Percentiles rank a stretch among this genome's conserved stretches.
These are phyloP conservation scores for Rhizophagus prolifer DNA, from an alignment of 192 early-diverging fungal species.

Conservation along the genomic window DNA sequence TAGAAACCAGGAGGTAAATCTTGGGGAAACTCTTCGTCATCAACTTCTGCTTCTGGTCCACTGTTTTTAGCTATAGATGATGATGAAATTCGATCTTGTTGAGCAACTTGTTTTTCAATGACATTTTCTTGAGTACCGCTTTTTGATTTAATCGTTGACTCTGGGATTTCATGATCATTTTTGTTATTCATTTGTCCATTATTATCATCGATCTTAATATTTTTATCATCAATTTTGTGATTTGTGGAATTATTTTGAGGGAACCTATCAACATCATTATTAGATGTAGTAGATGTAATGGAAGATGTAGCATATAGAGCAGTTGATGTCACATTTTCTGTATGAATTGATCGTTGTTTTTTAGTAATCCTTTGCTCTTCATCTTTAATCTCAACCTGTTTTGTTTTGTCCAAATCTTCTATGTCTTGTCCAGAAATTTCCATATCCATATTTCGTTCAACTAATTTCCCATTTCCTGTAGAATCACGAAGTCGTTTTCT, in stretches of 20 bases:
- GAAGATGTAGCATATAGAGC: neutral
- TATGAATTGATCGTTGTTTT: neutral
- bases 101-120: neutral
- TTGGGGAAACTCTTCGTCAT: neutral
- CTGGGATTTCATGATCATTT: slow-evolving; percentile 11
- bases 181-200: neutral
- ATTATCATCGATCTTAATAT: neutral
- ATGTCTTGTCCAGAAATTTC: neutral
- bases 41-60: neutral
- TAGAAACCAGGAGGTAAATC: slow-evolving; percentile 7
- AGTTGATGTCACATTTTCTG: neutral
- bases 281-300: neutral
- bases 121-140: neutral
- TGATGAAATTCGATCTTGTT: neutral
- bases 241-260: neutral
- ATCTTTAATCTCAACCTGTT: neutral
- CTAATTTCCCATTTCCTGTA: neutral
- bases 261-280: neutral
- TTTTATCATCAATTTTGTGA: neutral
- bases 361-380: neutral
- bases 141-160: neutral
- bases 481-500: slow-evolving; percentile 3
- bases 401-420: neutral
- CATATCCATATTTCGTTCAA: neutral
- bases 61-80: neutral